Base-by-base conservation (phyloP, 345 rosid species). In the Limnanthes douglasii region DNA sequence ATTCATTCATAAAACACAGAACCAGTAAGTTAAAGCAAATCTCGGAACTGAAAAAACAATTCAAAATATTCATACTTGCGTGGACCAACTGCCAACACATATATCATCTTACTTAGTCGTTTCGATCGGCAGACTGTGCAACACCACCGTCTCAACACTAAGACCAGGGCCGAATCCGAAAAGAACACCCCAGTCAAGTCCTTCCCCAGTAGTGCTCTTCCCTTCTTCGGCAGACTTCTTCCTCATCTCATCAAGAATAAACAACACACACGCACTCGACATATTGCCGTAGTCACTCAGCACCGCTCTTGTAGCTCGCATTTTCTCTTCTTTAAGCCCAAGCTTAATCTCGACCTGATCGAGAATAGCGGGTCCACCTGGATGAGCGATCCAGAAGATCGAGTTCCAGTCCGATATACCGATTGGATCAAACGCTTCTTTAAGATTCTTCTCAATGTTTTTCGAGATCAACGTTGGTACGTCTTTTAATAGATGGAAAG, bases 101-200 rank as follows among this genome's bases (percentile, higher is more conserved):
- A n/a, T n/a, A n/a, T n/a, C n/a, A n/a, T n/a, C n/a, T n/a, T n/a
- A n/a, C n/a, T n/a, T n/a, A n/a, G n/a, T n/a, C n/a, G 48, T 18
- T 41, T 51, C 46, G 8, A 43, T 34, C 11, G 78, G 65, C 21
- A 73, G 47, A 21, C 90, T 74, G 47, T 63, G 94, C 32, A 82
- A 32, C 30, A 74, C 94, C 4, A 82, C 70, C 0, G 94, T 82
- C 66, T 82, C 90, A 4, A 78, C 82, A 7, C 79, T 69, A n/a
- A 82, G 76, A 0, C 94, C 90, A 19, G 94, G 94, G 25, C 94
- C 85, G 54, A 82, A 74, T 4, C 94, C 90, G 32, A 82, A 71
- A 11, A 72, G 65, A 13, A 78, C 85, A 3, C 94, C 94, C 94
- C 94, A 82, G 5, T 82, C 85, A 13, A 74, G 49, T 15, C 90